Base-by-base conservation (phyloP, 257 asterid genomes). In the Euphrasia confusa region DNA sequence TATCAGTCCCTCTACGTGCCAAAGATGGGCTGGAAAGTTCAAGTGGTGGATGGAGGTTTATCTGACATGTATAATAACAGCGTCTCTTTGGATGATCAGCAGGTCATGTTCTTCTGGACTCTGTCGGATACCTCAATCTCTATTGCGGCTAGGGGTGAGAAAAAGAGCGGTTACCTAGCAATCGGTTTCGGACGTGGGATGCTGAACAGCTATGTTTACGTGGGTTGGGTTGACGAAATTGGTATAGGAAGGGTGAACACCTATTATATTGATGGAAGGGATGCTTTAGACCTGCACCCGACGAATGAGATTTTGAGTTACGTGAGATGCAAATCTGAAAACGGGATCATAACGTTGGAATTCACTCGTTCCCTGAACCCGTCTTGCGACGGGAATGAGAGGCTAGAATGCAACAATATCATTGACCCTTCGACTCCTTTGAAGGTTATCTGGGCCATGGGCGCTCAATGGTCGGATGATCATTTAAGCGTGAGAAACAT, bases 21-120 rank as follows among this genome's bases (percentile, higher is more conserved):
- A 44, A 92, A 92, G 76, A 92, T 92, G 99, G 99, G 99, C 65
- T 92, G 99, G 99, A 92, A 80, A 80, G 97, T 92, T 61, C 81
- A 92, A 78, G 99, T 92, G 68, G 99, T 92, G 33, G 99, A 92
- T 72, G 99, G 96, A 66, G 99, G 99, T 63, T 75, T 92, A 72
- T 85, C 95, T 8, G 99, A 92, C 79, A 92, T 92, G 99, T 92
- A 86, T 71, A 84, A 74, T 63, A 89, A 74, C 74, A 93, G 97
- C 54, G 97, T 93, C 39, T 79, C 90, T 48, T 79, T 93, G 79
- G 99, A 89, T 69, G 99, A 93, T 80, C 99, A 89, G 76, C 99
- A 93, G 77, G 99, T 85, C 59, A 86, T 83, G 78, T 75, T 93
- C 59, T 93, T 89, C 78, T 93, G 99, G 99, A 93, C 99, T 10